phyloP scores from a whole-genome alignment of 1,284 basidiomycete species.

The Caloboletus firmus region DNA sequence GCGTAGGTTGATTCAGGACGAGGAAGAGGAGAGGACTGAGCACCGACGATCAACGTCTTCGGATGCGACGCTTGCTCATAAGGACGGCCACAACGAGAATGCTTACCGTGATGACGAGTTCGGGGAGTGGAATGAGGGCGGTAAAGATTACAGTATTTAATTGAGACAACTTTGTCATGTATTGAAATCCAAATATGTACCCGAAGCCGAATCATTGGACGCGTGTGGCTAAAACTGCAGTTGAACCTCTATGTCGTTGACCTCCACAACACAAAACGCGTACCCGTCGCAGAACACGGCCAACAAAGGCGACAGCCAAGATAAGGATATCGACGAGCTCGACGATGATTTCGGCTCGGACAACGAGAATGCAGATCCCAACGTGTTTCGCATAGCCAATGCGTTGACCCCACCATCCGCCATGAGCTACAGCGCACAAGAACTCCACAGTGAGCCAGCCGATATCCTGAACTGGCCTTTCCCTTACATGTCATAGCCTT shows the following conservation, averaged over 20 bases:
- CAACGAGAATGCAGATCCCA: conserved; percentile 39
- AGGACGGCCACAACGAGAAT: conserved; percentile 23
- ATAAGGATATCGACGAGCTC: conserved; percentile 51
- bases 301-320: conserved; percentile 23
- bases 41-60: conserved; percentile 39
- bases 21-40: conserved; percentile 27
- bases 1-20: conserved; percentile 24
- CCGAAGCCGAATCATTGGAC: neutral
- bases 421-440: conserved; percentile 42
- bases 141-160: conserved; percentile 9
- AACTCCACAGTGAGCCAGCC: conserved; percentile 53
- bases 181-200: neutral
- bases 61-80: conserved; percentile 38
- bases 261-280: neutral
- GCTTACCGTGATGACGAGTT: conserved; percentile 36
- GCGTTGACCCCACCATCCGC: conserved; percentile 42
- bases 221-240: conserved; percentile 18
- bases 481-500: conserved; percentile 39
- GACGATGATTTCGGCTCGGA: conserved; percentile 44
- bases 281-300: conserved; percentile 14
- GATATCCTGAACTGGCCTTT: neutral
- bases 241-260: neutral
- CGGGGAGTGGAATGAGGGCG: conserved; percentile 33
- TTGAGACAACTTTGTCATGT: neutral
- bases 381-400: conserved; percentile 49